phyloP scores from a whole-genome alignment of 148 eudicot species.

The Chenopodium suecicum region DNA sequence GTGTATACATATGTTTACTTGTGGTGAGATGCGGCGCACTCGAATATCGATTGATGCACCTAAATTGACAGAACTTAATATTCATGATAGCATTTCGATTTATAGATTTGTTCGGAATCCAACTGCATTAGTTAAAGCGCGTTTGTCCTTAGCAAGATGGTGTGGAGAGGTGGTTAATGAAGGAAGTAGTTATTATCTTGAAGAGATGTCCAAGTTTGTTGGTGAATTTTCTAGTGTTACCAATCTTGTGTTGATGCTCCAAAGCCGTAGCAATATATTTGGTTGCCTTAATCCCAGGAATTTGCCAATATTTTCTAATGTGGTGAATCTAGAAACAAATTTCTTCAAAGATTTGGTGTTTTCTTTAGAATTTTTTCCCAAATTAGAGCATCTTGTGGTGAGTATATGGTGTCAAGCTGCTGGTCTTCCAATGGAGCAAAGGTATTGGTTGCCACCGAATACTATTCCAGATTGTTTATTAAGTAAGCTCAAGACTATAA shows the following conservation, averaged over 20 bases:
- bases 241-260: neutral
- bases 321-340: too few relatives aligned
- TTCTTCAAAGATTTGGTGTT: neutral
- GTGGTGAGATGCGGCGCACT: neutral
- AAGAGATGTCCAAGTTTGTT: neutral
- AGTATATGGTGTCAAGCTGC: too few relatives aligned
- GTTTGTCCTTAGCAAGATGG: neutral
- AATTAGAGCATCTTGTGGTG: neutral
- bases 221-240: neutral
- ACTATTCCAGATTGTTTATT: neutral
- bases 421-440: neutral
- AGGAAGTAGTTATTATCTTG: neutral
- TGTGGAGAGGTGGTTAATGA: too few relatives aligned
- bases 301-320: neutral
- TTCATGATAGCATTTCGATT: neutral
- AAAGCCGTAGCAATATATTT: neutral
- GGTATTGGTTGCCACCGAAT: neutral
- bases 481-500: conserved; percentile 1
- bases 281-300: neutral
- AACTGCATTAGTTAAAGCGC: neutral
- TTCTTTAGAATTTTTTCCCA: neutral
- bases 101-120: neutral
- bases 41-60: neutral
- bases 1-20: neutral
- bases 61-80: neutral